These are phyloP conservation scores for Hypomontagnella monticulosa DNA, from an alignment of 495 filamentous ascomycete species.

Conservation along the genomic window DNA sequence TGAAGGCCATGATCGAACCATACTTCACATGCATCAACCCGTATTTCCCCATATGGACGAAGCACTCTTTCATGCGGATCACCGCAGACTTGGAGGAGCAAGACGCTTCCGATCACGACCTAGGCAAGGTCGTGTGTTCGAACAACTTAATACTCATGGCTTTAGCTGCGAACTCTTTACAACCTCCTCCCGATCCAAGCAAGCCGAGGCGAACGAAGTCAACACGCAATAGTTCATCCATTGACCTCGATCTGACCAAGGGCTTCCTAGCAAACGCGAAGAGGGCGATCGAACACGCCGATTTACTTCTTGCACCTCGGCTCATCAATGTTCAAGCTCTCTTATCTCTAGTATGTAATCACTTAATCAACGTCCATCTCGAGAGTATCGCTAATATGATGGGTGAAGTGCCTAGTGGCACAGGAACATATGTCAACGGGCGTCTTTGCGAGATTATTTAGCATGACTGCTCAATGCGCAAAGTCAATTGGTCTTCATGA, in stretches of 20 bases:
- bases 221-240: slow-evolving; percentile 15
- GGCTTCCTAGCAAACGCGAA: slow-evolving; percentile 31
- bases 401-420: slow-evolving; percentile 27
- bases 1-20: slow-evolving; percentile 31
- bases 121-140: slow-evolving; percentile 20
- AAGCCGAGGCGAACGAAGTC: slow-evolving; percentile 12
- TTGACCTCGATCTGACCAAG: slow-evolving; percentile 24
- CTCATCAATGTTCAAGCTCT: slow-evolving; percentile 34
- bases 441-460: slow-evolving; percentile 19
- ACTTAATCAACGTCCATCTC: not conserved
- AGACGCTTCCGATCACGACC: slow-evolving; percentile 9
- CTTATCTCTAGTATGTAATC: slow-evolving; percentile 26
- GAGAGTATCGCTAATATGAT: not conserved
- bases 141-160: slow-evolving; percentile 34
- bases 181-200: slow-evolving; percentile 3
- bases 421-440: slow-evolving; percentile 24
- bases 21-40: slow-evolving; percentile 28
- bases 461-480: slow-evolving; percentile 19
- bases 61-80: slow-evolving; percentile 11
- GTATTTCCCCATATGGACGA: slow-evolving; percentile 32
- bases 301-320: slow-evolving; percentile 18
- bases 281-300: slow-evolving; percentile 25
- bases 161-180: slow-evolving; percentile 19
- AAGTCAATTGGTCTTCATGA: slow-evolving; percentile 27
- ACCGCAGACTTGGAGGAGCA: not conserved